Evolutionary conservation across 176 grass and related monocot species (phyloP).

Genomic region (Phoenix roebelenii): DNA sequence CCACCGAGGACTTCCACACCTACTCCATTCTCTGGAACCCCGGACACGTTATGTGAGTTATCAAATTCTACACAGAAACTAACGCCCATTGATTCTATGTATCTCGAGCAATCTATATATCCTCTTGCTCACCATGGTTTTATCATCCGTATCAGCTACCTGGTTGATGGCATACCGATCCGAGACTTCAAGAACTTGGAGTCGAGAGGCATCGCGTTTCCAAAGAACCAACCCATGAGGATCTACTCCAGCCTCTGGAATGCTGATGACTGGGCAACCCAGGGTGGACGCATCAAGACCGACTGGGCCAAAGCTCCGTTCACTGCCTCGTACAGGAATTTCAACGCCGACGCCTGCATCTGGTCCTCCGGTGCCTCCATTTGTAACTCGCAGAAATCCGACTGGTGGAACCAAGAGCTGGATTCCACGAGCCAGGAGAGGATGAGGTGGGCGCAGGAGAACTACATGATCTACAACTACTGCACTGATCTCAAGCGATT

Average conservation of each 20-base stretch:
- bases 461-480: conserved; percentile 18
- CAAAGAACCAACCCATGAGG: conserved; percentile 13
- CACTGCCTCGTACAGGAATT: conserved; percentile 6
- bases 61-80: too few species aligned
- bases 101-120: too few species aligned
- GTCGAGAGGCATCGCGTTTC: conserved; percentile 1
- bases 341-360: neutral
- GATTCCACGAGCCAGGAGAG: neutral
- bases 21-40: conserved; percentile 19
- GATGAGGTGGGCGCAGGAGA: conserved; percentile 7
- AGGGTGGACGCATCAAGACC: conserved; percentile 9
- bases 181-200: conserved; percentile 16
- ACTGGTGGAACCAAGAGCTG: conserved; percentile 3
- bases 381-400: too few species aligned
- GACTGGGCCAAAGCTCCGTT: conserved; percentile 13
- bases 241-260: conserved; percentile 17
- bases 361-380: neutral
- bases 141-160: neutral
- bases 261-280: conserved; percentile 7
- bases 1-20: conserved; percentile 17
- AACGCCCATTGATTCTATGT: too few species aligned
- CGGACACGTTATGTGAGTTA: conserved; percentile 2
- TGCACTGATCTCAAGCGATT: conserved; percentile 6
- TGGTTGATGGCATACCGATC: conserved; percentile 8
- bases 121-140: too few species aligned